phyloP scores from a whole-genome alignment of 2,329 filamentous ascomycete genomes.

The Nemania sp. region DNA sequence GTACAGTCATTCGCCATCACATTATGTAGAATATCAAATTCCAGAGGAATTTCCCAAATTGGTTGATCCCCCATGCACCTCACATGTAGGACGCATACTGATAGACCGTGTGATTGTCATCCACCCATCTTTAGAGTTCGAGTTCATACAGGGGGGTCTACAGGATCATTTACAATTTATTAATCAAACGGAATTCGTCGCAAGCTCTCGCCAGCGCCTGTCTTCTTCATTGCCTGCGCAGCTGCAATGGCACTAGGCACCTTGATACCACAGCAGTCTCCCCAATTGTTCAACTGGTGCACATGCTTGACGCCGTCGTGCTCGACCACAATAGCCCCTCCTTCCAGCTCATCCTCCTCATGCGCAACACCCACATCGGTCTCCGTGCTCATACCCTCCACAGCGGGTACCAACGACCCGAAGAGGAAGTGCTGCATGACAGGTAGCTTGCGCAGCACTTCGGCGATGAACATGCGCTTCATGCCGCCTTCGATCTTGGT shows the following conservation, averaged over 20 bases:
- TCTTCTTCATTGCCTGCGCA: constrained; percentile 87
- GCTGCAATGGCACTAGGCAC: constrained; percentile 95
- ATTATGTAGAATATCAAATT: constrained; percentile 31
- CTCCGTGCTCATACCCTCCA: constrained; percentile 81
- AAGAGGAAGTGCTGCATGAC: constrained; percentile 99
- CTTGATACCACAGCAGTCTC: constrained; percentile 97
- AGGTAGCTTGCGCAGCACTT: constrained; percentile 91
- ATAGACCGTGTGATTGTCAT: background rate
- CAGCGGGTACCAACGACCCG: constrained; percentile 83
- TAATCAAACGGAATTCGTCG: constrained; percentile 87
- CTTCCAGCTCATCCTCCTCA: constrained; percentile 64
- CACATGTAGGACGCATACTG: background rate
- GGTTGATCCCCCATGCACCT: constrained; percentile 15
- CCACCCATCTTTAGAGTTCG: background rate
- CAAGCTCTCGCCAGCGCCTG: constrained; percentile 68
- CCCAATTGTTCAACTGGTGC: constrained; percentile 82
- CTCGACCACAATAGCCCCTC: constrained; percentile 71
- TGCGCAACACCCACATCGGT: constrained; percentile 60
- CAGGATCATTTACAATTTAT: background rate
- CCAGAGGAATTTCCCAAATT: constrained; percentile 19
- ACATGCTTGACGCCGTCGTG: constrained; percentile 76
- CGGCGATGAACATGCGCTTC: constrained; percentile 95
- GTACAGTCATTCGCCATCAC: constrained; percentile 27
- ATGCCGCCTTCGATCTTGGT: constrained; percentile 93
- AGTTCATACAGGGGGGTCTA: too few relatives aligned